phyloP scores from a whole-genome alignment of 495 filamentous ascomycete species.

The Neurospora sp. region DNA sequence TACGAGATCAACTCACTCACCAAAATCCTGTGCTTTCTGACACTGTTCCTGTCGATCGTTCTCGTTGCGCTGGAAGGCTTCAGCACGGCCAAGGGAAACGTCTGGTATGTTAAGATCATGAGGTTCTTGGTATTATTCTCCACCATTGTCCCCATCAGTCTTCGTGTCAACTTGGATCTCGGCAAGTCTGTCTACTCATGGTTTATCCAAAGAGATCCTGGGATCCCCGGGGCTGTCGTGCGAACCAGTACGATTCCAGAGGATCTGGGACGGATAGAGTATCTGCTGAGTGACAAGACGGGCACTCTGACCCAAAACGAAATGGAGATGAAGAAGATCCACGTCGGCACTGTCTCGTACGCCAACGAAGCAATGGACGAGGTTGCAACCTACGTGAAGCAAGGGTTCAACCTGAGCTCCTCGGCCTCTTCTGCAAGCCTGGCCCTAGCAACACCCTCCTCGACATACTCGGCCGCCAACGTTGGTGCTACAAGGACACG shows the following conservation, averaged over 20 bases:
- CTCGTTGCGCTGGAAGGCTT: constrained; percentile 85
- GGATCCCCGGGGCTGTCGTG: constrained; percentile 85
- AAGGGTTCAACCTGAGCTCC: constrained; percentile 55
- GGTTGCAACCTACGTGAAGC: constrained; percentile 72
- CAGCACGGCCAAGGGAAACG: constrained; percentile 46
- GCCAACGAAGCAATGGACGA: constrained; percentile 98
- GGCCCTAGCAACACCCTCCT: constrained; percentile 62
- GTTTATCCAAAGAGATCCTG: constrained; percentile 86
- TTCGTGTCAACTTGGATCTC: constrained; percentile 94
- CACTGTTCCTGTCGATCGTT: constrained; percentile 72
- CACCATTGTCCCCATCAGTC: constrained; percentile 93
- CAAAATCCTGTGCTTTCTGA: constrained; percentile 88
- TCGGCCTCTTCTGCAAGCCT: constrained; percentile 20
- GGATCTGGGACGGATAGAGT: constrained; percentile 91
- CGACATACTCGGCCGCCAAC: constrained; percentile 49
- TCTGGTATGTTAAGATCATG: constrained; percentile 93
- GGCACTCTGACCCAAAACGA: constrained; percentile 96
- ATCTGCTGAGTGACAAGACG: constrained; percentile 93
- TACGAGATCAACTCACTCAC: constrained; percentile 97
- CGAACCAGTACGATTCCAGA: constrained; percentile 96
- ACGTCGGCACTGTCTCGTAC: constrained; percentile 95
- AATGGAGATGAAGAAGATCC: constrained; percentile 98
- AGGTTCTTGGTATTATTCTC: constrained; percentile 97
- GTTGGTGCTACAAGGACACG: constrained; percentile 64
- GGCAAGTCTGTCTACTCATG: constrained; percentile 92